Percentiles rank a stretch among this genome's conserved stretches.
These are phyloP conservation scores for Sphaerostilbella broomeana DNA, from an alignment of 2,329 filamentous ascomycete species.

Conservation along the genomic window DNA sequence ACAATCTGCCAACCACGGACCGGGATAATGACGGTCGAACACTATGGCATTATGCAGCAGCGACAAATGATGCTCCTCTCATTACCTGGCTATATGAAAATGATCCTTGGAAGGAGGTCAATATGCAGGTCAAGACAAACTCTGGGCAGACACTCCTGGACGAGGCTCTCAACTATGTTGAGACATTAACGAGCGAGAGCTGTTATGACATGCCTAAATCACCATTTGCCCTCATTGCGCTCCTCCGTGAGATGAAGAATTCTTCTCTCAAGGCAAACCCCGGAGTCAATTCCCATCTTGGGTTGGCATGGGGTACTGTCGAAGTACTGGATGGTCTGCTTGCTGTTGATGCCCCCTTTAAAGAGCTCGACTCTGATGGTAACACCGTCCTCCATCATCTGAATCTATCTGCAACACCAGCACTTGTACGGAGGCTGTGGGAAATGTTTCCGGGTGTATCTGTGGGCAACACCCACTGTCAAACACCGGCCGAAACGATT, in stretches of 20 bases:
- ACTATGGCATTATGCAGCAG: slow-evolving; percentile 33
- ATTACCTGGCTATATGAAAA: slow-evolving; percentile 25
- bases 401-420: slow-evolving; percentile 19
- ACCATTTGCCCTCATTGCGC: neutral
- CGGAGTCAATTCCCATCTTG: neutral
- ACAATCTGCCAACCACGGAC: slow-evolving; percentile 23
- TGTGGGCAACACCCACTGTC: slow-evolving; percentile 14
- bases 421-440: slow-evolving; percentile 21
- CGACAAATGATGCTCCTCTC: slow-evolving; percentile 24
- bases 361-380: slow-evolving; percentile 13
- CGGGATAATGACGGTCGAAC: slow-evolving; percentile 27
- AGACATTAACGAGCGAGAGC: neutral
- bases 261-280: neutral
- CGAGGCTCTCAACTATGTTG: slow-evolving; percentile 23
- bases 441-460: slow-evolving; percentile 12
- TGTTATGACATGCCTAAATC: neutral
- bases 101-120: slow-evolving; percentile 24
- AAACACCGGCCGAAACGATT: slow-evolving; percentile 25
- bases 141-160: slow-evolving; percentile 26
- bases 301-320: slow-evolving; percentile 20
- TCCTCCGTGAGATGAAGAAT: neutral
- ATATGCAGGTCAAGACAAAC: slow-evolving; percentile 19
- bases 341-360: slow-evolving; percentile 15
- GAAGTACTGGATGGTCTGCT: slow-evolving; percentile 19
- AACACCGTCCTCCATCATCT: slow-evolving; percentile 20